Percentiles rank a stretch among this genome's conserved stretches.
Evolutionary conservation across 176 grass and related monocot genomes (phyloP).

Genomic region (Bolboschoenus planiculmis): DNA sequence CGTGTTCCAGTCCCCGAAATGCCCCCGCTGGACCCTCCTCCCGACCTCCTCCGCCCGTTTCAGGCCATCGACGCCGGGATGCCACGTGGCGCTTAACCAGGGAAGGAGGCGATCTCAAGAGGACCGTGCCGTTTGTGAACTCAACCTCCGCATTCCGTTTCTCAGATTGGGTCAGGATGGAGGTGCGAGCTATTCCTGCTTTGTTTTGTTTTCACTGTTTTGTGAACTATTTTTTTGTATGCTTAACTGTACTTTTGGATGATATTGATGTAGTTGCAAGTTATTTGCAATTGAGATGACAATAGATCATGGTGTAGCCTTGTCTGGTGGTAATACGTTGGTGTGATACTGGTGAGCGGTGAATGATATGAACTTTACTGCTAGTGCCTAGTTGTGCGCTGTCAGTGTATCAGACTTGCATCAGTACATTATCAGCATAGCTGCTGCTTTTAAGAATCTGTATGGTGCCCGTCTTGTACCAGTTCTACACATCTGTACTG

Average conservation of each 20-base stretch:
- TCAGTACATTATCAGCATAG: neutral
- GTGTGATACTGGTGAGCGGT: neutral
- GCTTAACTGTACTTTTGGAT: neutral
- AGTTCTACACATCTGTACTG: neutral
- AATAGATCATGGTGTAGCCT: neutral
- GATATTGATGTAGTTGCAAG: neutral
- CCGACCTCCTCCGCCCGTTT: neutral
- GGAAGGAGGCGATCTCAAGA: conserved; percentile 74
- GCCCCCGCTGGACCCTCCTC: conserved; percentile 74
- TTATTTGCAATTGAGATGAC: neutral
- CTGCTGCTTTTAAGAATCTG: neutral
- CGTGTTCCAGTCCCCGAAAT: conserved; percentile 75
- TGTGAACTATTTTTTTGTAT: neutral
- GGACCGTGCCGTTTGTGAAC: conserved; percentile 63
- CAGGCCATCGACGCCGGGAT: conserved; percentile 26
- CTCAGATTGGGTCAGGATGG: conserved; percentile 30
- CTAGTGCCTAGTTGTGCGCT: neutral
- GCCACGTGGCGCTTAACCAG: conserved; percentile 47
- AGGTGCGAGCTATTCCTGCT: neutral
- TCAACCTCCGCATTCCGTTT: conserved; percentile 89
- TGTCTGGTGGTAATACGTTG: neutral
- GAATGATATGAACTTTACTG: neutral
- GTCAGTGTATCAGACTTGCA: neutral
- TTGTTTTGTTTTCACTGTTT: neutral
- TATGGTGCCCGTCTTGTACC: neutral